These are phyloP conservation scores for Cymbidium sinense DNA, from an alignment of 106 monocot genomes.

Conservation along the genomic window DNA sequence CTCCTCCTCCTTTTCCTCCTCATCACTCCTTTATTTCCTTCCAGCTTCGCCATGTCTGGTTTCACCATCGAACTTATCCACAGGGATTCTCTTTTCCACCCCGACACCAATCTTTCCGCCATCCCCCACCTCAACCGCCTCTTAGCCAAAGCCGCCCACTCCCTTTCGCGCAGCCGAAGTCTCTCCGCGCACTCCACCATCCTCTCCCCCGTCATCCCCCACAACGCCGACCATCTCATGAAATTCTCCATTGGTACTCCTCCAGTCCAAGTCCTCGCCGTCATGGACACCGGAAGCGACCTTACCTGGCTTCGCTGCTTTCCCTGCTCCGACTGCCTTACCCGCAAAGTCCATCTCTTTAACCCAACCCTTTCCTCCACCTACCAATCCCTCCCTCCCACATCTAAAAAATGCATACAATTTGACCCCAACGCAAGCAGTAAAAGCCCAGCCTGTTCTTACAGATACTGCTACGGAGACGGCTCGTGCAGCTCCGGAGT, in stretches of 20 bases:
- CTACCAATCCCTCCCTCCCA: not conserved
- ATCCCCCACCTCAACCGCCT: not conserved
- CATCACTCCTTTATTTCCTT: not conserved
- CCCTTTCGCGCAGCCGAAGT: not conserved
- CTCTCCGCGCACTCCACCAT: not conserved
- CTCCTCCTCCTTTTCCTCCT: not conserved
- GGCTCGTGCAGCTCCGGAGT: constrained; percentile 5
- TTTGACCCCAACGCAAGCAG: constrained; percentile 7
- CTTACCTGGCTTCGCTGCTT: constrained; percentile 5
- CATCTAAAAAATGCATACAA: not conserved
- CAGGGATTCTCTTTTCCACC: not conserved
- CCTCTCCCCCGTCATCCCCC: constrained; percentile 3
- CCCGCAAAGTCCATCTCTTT: not conserved
- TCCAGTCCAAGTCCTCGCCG: not conserved
- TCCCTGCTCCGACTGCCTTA: constrained; percentile 2
- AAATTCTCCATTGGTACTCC: constrained; percentile 17
- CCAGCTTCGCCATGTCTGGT: not conserved
- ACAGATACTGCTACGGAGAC: constrained; percentile 10
- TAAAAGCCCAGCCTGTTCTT: not conserved
- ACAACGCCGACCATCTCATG: constrained; percentile 9
- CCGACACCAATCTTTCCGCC: too few species aligned
- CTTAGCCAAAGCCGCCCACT: not conserved
- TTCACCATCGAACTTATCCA: constrained; percentile 1
- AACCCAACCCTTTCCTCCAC: constrained; percentile 3
- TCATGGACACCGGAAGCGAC: constrained; percentile 12